Evolutionary conservation across 2,329 filamentous ascomycete genomes (phyloP).

Genomic region (Clonostachys rhizophaga): DNA sequence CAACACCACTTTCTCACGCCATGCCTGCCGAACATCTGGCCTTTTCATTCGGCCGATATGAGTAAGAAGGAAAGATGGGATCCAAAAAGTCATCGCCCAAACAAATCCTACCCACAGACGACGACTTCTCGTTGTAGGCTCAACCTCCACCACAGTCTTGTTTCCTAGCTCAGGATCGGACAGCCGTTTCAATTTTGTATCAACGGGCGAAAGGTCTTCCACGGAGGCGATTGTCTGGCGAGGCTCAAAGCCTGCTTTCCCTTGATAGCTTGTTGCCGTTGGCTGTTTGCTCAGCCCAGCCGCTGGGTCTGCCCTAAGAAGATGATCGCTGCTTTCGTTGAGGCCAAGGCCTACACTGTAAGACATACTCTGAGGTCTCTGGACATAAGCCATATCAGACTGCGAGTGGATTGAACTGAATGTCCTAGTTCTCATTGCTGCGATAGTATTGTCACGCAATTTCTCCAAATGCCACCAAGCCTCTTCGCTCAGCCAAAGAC

Average conservation of each 20-base stretch:
- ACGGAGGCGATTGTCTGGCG: slow-evolving; percentile 50
- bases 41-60: slow-evolving; percentile 91
- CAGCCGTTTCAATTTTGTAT: slow-evolving; percentile 62
- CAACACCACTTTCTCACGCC: slow-evolving; percentile 90
- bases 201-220: slow-evolving; percentile 43
- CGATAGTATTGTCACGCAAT: slow-evolving; percentile 66
- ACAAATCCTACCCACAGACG: slow-evolving; percentile 77
- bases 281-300: slow-evolving; percentile 36
- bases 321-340: slow-evolving; percentile 56
- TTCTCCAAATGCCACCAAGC: slow-evolving; percentile 98
- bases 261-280: slow-evolving; percentile 70
- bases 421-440: too few species aligned
- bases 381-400: too few species aligned
- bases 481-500: slow-evolving; percentile 90
- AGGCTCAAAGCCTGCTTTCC: slow-evolving; percentile 66
- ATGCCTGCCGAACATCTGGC: slow-evolving; percentile 93
- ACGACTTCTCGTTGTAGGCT: slow-evolving; percentile 57
- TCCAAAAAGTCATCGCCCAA: slow-evolving; percentile 90
- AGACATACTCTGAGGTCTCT: too few species aligned
- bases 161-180: slow-evolving; percentile 76
- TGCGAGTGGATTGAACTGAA: too few species aligned
- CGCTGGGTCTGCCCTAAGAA: slow-evolving; percentile 32
- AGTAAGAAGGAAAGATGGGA: slow-evolving; percentile 80
- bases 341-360: too few species aligned
- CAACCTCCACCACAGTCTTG: slow-evolving; percentile 70